Percentiles rank a stretch among this genome's conserved stretches.
These are phyloP conservation scores for Rhododendron henanense DNA, from an alignment of 148 eudicot genomes.

Conservation along the genomic window DNA sequence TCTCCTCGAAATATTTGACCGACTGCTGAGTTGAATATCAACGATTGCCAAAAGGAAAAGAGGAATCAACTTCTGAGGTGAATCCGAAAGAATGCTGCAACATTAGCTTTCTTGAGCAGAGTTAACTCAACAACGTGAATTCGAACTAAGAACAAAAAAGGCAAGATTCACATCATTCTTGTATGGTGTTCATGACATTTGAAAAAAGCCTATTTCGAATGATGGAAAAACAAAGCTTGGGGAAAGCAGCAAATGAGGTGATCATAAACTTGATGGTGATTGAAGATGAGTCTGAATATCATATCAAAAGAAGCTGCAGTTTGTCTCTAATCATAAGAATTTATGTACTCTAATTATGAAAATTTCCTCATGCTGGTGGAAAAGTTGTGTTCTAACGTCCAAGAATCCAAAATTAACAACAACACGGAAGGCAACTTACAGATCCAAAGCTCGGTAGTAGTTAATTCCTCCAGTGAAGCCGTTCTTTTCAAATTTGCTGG, in stretches of 20 bases:
- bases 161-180: not conserved
- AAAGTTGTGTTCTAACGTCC: not conserved
- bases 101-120: not conserved
- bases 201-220: not conserved
- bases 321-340: not conserved
- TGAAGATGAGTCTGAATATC: not conserved
- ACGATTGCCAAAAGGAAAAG: not conserved
- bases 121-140: not conserved
- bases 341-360: not conserved
- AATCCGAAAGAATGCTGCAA: not conserved
- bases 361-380: not conserved
- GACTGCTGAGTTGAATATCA: not conserved
- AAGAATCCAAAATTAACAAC: not conserved
- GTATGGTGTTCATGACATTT: not conserved
- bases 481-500: conserved; percentile 21
- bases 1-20: not conserved
- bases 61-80: not conserved
- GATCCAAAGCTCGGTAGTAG: conserved; percentile 12
- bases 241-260: not conserved
- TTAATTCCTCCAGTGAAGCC: conserved; percentile 42
- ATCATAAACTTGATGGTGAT: not conserved
- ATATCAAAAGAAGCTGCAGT: too few relatives aligned
- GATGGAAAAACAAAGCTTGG: not conserved
- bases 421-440: conserved; percentile 10
- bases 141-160: not conserved